Percentiles rank a stretch among this genome's conserved stretches.
Evolutionary conservation across 2,329 filamentous ascomycete genomes (phyloP).

Genomic region (Epichloe coenophiala): DNA sequence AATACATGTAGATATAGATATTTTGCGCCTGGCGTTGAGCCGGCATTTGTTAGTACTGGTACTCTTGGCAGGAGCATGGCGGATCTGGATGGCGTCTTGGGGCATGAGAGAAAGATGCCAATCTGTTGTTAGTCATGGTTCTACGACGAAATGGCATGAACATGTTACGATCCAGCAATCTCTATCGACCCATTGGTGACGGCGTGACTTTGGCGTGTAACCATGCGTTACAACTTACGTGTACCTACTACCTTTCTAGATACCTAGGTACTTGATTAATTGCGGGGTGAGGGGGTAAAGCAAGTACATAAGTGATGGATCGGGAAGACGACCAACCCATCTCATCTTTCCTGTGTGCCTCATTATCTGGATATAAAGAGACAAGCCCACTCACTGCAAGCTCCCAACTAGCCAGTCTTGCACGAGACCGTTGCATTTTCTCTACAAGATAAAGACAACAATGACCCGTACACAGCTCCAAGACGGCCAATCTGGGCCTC

Average conservation of each 20-base stretch:
- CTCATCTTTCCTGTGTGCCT: too few relatives aligned
- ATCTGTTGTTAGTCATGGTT: constrained; percentile 16
- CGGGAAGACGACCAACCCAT: too few relatives aligned
- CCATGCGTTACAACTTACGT: too few relatives aligned
- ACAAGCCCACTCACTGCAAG: not conserved
- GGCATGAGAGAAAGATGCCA: constrained; percentile 10
- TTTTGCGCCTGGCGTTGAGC: constrained; percentile 1
- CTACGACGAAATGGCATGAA: constrained; percentile 18
- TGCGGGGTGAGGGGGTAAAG: too few relatives aligned
- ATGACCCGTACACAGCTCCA: constrained; percentile 20
- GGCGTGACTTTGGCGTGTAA: not conserved
- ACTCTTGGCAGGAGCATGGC: constrained; percentile 9
- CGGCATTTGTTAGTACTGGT: constrained; percentile 4
- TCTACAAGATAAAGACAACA: not conserved
- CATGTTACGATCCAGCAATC: constrained; percentile 11
- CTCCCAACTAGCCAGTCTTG: too few relatives aligned
- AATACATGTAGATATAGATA: constrained; percentile 13
- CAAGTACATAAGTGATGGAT: too few relatives aligned
- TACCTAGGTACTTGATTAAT: too few relatives aligned
- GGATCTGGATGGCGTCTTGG: constrained; percentile 11
- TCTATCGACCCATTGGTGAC: not conserved
- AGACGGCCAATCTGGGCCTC: constrained; percentile 37
- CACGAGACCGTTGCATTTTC: too few relatives aligned
- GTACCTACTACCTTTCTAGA: too few relatives aligned
- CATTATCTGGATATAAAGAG: not conserved